Evolutionary conservation across 345 rosid genomes (phyloP), one percentile per base, ranked within the genome.

Genomic region (Toxicodendron radicans): DNA sequence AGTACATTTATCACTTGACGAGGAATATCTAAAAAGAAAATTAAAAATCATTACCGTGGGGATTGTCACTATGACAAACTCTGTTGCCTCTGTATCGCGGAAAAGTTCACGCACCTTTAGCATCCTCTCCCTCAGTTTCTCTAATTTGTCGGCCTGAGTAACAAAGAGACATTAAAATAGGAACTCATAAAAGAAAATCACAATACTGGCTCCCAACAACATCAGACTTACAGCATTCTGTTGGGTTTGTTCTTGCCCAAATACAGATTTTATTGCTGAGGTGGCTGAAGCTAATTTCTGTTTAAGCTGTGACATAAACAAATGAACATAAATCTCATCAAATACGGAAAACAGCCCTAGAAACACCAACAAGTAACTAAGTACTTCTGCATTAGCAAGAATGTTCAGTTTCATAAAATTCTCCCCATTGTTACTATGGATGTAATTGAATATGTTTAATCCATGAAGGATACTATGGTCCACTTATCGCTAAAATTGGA

Each of bases 41-140:
- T 52, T 57, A 2, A 54, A 74, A 24, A 33, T 54, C 7, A 75
- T 79, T 90, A 95, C 98, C 84, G 97, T 88, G 32, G 99, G 99
- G 73, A 93, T 95, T 70, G 99, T 95, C 41, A 95, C 97, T 69
- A 95, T 91, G 71, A 95, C 93, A 59, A 95, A 95, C 72, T 95
- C 98, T 10, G 99, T 95, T 41, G 99, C 87, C 64, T 95, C 92
- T 6, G 87, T 79, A 83, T 93, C 92, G 67, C 91, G 97, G 33
- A 95, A 95, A 74, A 95, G 99, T 66, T 95, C 99, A 5, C 97
- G 87, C 71, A 95, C 99, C 93, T 95, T 93, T 70, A 95, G 74
- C 99, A 95, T 95, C 82, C 97, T 93, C 64, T 95, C 96, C 85
- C 99, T 87, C 32, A 95, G 82, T 35, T 59, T 66, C 89, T 95